phyloP scores from a whole-genome alignment of 805 yeast genomes.

The Citeromyces matritensis region DNA sequence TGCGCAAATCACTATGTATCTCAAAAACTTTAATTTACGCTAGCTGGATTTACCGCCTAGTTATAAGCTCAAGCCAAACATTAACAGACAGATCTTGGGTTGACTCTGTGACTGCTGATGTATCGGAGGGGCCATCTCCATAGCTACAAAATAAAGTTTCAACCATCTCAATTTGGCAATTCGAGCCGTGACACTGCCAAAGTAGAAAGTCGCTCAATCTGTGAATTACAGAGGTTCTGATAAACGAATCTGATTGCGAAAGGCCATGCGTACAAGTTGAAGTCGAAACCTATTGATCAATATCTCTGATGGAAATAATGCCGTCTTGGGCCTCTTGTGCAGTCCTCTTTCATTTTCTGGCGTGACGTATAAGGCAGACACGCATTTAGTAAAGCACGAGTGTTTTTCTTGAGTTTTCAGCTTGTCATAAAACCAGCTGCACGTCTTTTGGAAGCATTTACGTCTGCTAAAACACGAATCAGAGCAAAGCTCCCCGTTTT shows the following conservation, averaged over 20 bases:
- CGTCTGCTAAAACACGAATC: constrained; percentile 65
- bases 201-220: constrained; percentile 81
- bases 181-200: constrained; percentile 63
- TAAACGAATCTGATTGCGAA: constrained; percentile 69
- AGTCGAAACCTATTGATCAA: constrained; percentile 37
- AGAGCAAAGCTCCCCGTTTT: constrained; percentile 74
- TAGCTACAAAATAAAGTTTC: constrained; percentile 59
- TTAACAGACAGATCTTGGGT: constrained; percentile 99
- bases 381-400: constrained; percentile 58
- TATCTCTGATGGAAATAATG: constrained; percentile 13
- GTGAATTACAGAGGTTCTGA: constrained; percentile 78
- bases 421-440: constrained; percentile 36
- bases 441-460: constrained; percentile 59
- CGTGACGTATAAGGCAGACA: constrained; percentile 94
- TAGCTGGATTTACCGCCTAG: too few species aligned
- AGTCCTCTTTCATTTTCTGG: constrained; percentile 54
- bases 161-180: constrained; percentile 58
- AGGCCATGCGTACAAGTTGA: constrained; percentile 49
- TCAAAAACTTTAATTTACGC: too few species aligned
- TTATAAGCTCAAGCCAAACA: constrained; percentile 76
- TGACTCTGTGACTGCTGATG: constrained; percentile 85
- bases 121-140: constrained; percentile 83
- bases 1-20: constrained; percentile 93
- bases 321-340: constrained; percentile 17
- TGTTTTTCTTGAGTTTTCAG: constrained; percentile 41